Base-by-base conservation (phyloP, 257 asterid species). In the Misopates orontium region DNA sequence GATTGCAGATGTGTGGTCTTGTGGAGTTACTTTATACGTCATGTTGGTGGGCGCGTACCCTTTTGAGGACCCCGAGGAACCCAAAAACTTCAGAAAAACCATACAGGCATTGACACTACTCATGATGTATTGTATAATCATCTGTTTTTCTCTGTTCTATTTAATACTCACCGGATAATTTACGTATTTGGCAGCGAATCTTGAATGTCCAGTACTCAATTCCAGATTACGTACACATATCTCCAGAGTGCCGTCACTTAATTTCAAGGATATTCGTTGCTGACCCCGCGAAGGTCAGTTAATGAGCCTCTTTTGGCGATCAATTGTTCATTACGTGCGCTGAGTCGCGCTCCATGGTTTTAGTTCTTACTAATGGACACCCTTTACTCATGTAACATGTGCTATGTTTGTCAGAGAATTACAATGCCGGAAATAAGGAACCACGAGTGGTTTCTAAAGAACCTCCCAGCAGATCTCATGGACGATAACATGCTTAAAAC, bases 1-100 rank as follows among this genome's bases (percentile, higher is more conserved):
- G 99, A 88, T 84, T 49, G 97, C 99, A 19, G 99, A 94, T 67
- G 99, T 94, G 36, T 94, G 99, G 99, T 94, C 99, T 36, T 94
- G 99, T 79, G 99, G 97, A 50, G 99, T 94, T 55, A 94, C 99
- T 18, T 78, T 94, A 60, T 94, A 94, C 50, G 99, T 94, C 63
- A 94, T 94, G 99, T 75, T 94, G 78, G 97, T 94, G 22, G 99
- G 99, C 14, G 97, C 97, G 45, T 94, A 94, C 71, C 99, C 99
- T 12, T 94, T 94, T 17, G 99, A 94, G 83, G 96, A 90, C 70
- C 97, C 97, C 0, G 97, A 85, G 56, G 99, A 94, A 55, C 99
- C 99, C 52, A 90, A 86, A 50, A 94, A 88, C 75, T 90, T 94
- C 79, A 81, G 95, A 59, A 94, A 88, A 82, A 94, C 99, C 41